These are phyloP conservation scores for Exserohilum turcica DNA, from an alignment of 2,329 filamentous ascomycete species.

Conservation along the genomic window DNA sequence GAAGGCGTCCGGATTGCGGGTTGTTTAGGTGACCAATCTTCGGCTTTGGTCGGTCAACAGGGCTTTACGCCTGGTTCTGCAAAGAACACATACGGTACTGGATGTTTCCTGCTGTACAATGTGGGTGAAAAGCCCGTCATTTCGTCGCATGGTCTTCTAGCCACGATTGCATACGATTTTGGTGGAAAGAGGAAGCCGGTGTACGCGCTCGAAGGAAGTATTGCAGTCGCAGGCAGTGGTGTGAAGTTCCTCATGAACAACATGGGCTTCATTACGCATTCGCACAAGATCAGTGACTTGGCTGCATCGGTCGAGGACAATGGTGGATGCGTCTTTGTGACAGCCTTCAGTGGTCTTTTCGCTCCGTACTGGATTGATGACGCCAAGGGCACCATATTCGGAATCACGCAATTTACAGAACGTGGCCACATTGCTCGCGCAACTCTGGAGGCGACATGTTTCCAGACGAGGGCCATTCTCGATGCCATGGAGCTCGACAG, in stretches of 20 bases:
- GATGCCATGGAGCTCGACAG: slow-evolving; percentile 90
- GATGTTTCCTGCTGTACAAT: slow-evolving; percentile 88
- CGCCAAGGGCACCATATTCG: slow-evolving; percentile 82
- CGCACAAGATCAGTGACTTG: slow-evolving; percentile 67
- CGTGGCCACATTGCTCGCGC: slow-evolving; percentile 86
- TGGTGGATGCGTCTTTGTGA: slow-evolving; percentile 83
- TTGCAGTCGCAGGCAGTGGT: slow-evolving; percentile 80
- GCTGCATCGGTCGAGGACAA: slow-evolving; percentile 72
- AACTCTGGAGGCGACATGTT: slow-evolving; percentile 88
- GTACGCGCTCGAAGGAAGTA: slow-evolving; percentile 83
- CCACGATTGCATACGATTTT: slow-evolving; percentile 88
- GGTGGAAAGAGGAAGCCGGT: slow-evolving; percentile 68
- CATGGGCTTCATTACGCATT: slow-evolving; percentile 65
- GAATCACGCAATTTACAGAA: slow-evolving; percentile 83
- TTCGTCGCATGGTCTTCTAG: slow-evolving; percentile 78
- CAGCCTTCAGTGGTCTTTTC: slow-evolving; percentile 88
- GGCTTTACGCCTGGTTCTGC: slow-evolving; percentile 81
- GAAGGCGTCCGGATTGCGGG: slow-evolving; percentile 77
- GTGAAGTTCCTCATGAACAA: slow-evolving; percentile 73
- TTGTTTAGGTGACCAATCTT: slow-evolving; percentile 84
- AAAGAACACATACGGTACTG: slow-evolving; percentile 91
- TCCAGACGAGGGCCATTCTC: slow-evolving; percentile 89
- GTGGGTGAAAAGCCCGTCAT: slow-evolving; percentile 84
- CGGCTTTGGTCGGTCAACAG: slow-evolving; percentile 82
- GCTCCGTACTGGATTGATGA: slow-evolving; percentile 96